Evolutionary conservation across 176 grass and related monocot genomes (phyloP).

Genomic region (Ananas comosus): DNA sequence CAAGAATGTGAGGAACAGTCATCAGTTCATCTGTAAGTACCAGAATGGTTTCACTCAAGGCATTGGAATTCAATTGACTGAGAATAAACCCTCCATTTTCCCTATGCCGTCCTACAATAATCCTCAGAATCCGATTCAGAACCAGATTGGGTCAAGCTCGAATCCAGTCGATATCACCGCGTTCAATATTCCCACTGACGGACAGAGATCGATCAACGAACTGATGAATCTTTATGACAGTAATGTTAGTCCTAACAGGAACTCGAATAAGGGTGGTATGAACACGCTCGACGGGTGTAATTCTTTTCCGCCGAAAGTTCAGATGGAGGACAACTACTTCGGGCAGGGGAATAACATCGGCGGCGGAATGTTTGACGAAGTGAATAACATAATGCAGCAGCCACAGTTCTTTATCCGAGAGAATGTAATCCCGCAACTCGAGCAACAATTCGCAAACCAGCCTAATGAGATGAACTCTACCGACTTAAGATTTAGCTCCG

Average conservation of each 20-base stretch:
- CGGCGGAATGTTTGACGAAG: slow-evolving; percentile 11
- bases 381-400: slow-evolving; percentile 16
- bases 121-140: slow-evolving; percentile 5
- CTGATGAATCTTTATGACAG: slow-evolving; percentile 67
- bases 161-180: slow-evolving; percentile 26
- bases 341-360: not conserved
- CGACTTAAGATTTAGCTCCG: slow-evolving; percentile 26
- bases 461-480: not conserved
- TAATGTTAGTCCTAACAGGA: slow-evolving; percentile 22
- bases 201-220: slow-evolving; percentile 47
- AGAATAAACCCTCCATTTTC: slow-evolving; percentile 35
- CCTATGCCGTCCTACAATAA: slow-evolving; percentile 5
- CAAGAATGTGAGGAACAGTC: slow-evolving; percentile 35
- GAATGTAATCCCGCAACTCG: not conserved
- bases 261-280: slow-evolving; percentile 9
- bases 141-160: slow-evolving; percentile 13
- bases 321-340: slow-evolving; percentile 6
- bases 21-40: slow-evolving; percentile 47
- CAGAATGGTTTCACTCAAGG: slow-evolving; percentile 19
- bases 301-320: not conserved
- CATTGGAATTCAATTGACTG: slow-evolving; percentile 11
- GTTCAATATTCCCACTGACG: slow-evolving; percentile 40
- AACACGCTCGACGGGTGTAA: slow-evolving; percentile 2
- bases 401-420: slow-evolving; percentile 7
- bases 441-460: not conserved